Evolutionary conservation across 805 yeast species (phyloP).

Genomic region (Cyberlindnera amylophila): DNA sequence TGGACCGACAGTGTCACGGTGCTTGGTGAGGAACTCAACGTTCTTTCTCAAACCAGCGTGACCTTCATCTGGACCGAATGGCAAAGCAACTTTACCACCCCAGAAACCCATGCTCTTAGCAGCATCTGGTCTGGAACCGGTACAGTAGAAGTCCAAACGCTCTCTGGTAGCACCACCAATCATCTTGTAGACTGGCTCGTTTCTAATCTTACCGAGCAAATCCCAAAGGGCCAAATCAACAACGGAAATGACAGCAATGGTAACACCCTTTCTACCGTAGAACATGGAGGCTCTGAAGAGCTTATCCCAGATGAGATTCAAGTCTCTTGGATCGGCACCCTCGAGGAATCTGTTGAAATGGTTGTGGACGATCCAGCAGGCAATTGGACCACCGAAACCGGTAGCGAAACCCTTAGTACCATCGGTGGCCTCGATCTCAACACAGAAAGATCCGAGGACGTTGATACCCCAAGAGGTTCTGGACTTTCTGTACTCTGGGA

Average conservation of each 20-base stretch:
- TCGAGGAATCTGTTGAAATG: slow-evolving; percentile 44
- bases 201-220: slow-evolving; percentile 44
- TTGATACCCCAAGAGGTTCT: slow-evolving; percentile 49
- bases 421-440: slow-evolving; percentile 44
- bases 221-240: slow-evolving; percentile 50
- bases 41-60: slow-evolving; percentile 42
- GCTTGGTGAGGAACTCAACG: slow-evolving; percentile 41
- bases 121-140: slow-evolving; percentile 44
- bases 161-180: slow-evolving; percentile 49
- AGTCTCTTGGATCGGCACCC: slow-evolving; percentile 46
- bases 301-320: slow-evolving; percentile 44
- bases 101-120: slow-evolving; percentile 49
- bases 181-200: slow-evolving; percentile 49
- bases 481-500: slow-evolving; percentile 40
- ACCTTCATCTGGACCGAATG: slow-evolving; percentile 51
- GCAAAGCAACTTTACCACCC: slow-evolving; percentile 51
- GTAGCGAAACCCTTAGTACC: slow-evolving; percentile 49
- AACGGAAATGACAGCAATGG: slow-evolving; percentile 45
- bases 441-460: slow-evolving; percentile 47
- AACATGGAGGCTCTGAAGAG: slow-evolving; percentile 47
- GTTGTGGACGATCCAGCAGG: slow-evolving; percentile 43
- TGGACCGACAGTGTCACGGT: slow-evolving; percentile 45
- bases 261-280: slow-evolving; percentile 47
- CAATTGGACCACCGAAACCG: slow-evolving; percentile 50
- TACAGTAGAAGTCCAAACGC: slow-evolving; percentile 44